Base-by-base conservation (phyloP, 2,329 filamentous ascomycete species). In the Calonectria pteridis region DNA sequence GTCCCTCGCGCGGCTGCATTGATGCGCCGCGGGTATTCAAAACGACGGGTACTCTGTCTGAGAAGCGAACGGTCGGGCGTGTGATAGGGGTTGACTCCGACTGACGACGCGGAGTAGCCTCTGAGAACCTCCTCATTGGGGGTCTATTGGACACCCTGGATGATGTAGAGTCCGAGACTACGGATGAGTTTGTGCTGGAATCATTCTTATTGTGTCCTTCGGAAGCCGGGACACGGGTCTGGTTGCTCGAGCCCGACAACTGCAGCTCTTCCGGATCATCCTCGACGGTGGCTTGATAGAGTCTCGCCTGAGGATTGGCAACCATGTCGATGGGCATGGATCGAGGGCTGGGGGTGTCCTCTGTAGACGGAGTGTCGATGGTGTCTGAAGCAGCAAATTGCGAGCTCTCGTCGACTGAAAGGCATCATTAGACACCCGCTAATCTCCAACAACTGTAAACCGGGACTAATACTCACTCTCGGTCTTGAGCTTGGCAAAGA, bases 1-100 rank as follows among this genome's bases (percentile, higher is more conserved):
- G 46, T 29, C 29, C 68, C 0, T 71, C 55, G 68, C 16, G 77
- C 67, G 59, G 70, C 46, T 67, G 33, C 31, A 53, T n/a, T 3
- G 62, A 46, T 14, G 69, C 53, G 6, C 75, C 62, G 6, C 75
- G 75, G 5, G 77, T 76, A 35, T 82, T 75, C 9, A 83, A 51
- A 2, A 82, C 73, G 1, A 82, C 75, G 0, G 82, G 81, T 0
- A 67, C 79, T 2, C 77, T 74, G 14, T 83, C 79, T 3, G 81
- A 82, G 71, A 84, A 84, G 51, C 81, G 82, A 9, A 84, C 83
- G 0, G 80, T 79, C 7, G 77, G 82, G 0, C 81, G 79, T 5
- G 72, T 23, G 62, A 74, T 81, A 13, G 78, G 73, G 10, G 65
- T 71, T 14, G 73, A 68, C 2, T 70, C 71, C 7, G 74, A 59